Conservation (phyloP, 1,139 yeast species). For the Geotrichum citri-aurantii region DNA sequence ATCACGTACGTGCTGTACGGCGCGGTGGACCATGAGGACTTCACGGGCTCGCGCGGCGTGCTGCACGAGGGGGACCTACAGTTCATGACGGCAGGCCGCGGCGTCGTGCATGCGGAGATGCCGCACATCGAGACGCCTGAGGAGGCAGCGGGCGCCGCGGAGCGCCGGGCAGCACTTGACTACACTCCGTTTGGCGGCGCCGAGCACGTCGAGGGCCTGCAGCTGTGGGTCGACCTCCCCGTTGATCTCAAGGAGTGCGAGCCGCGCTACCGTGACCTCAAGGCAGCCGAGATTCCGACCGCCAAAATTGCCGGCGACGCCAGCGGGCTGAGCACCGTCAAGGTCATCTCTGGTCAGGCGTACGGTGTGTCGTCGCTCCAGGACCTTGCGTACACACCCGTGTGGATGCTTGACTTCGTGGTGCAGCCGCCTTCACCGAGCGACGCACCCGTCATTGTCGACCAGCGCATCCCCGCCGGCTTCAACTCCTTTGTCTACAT, state of each 20-base stretch:
- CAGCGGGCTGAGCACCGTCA: slow-evolving; percentile 50
- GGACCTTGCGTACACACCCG: slow-evolving; percentile 76
- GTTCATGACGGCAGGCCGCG: slow-evolving; percentile 92
- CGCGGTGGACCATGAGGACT: slow-evolving; percentile 83
- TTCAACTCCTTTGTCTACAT: slow-evolving; percentile 67
- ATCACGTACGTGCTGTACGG: slow-evolving; percentile 71
- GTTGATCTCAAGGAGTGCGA: slow-evolving; percentile 55
- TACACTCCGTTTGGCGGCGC: slow-evolving; percentile 46
- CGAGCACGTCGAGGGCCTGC: slow-evolving; percentile 47
- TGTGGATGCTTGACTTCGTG: slow-evolving; percentile 34
- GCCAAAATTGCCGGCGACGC: slow-evolving; percentile 64
- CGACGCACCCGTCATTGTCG: slow-evolving; percentile 49
- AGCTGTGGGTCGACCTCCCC: slow-evolving; percentile 84
- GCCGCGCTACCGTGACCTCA: slow-evolving; percentile 74
- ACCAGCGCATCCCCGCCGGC: slow-evolving; percentile 53
- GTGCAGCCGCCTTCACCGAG: slow-evolving; percentile 73
- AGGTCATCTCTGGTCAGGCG: slow-evolving; percentile 71
- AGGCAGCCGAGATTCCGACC: slow-evolving; percentile 61
- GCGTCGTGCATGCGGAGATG: slow-evolving; percentile 81
- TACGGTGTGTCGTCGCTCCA: slow-evolving; percentile 69
- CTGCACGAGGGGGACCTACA: slow-evolving; percentile 82
- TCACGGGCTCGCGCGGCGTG: slow-evolving; percentile 76
- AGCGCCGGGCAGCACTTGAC: slow-evolving; percentile 44
- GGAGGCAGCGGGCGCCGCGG: not conserved
- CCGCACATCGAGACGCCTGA: slow-evolving; percentile 43